Evolutionary conservation across 768 basidiomycete genomes (phyloP), one percentile per base, ranked within the genome.

Genomic region (Paxillus ammoniavirescens): DNA sequence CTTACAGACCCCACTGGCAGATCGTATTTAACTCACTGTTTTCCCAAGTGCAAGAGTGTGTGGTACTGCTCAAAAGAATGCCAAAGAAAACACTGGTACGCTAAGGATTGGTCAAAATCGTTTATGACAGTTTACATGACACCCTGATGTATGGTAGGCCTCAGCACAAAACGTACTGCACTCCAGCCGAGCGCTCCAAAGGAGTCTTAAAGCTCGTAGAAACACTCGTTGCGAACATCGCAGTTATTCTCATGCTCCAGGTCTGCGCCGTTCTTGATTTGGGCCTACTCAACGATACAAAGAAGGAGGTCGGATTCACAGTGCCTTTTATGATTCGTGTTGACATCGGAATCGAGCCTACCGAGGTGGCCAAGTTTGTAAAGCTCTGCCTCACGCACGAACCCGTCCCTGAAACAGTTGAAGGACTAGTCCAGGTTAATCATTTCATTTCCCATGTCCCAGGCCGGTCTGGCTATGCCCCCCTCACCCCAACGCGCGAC

Each of bases 21-120:
- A 9, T 31, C 8, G 18, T 2, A 5, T 9, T 14, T 8, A 42
- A 10, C 28, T 28, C 17, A 2, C 26, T 15, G n/a, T 21, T 6
- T 44, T 38, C 36, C 2, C 4, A 21, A 62, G 60, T 61, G 61
- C 45, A 62, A 62, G 17, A 53, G 61, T 8, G 56, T 59, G 30
- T 59, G 61, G 61, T 61, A 58, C 49, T 62, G 61, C 42, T 62
- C 61, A 12, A 59, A 59, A 41, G 61, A 58, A 26, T 62, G 61
- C 17, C 61, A 62, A 50, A 62, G 15, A 37, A 58, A 54, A 36
- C 53, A 62, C 46, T 62, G 61, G 61, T 62, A 46, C 9, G 56
- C 3, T 3, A 26, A 18, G 7, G 21, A 3, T 9, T 31, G 5
- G 15, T 18, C 3, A 3, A 47, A 35, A n/a, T 9, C 4, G 2